Evolutionary conservation across 805 yeast species (phyloP), one percentile per base, ranked within the genome.

Genomic region (Wickerhamomyces chaumierensis): DNA sequence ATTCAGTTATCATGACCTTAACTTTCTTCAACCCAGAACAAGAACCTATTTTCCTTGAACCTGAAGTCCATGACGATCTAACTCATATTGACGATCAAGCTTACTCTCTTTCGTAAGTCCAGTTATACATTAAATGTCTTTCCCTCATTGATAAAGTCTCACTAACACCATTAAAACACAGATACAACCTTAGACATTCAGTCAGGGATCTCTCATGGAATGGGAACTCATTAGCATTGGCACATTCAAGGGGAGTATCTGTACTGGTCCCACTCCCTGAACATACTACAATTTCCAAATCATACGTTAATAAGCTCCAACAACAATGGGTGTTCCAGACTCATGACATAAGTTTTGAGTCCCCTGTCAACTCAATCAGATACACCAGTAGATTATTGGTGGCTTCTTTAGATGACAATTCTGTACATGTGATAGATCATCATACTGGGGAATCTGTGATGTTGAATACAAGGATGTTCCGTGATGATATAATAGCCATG

Each of bases 401-500:
- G 2, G 18, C 47, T 33, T 46, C 44, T 0, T 47, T 47, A 16
- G 51, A 47, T 2, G 48, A 48, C 27, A 39, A 51, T 15, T 37
- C 49, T 8, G 34, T 53, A 5, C 43, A 44, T 1, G 33, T 48
- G 11, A 38, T 48, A 4, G 45, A 53, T 19, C 56, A 53, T 34
- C 15, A 50, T 15, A 47, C 45, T 23, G 51, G 48, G 4, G 33
- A 42, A 4, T 42, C 38, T 25, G n/a, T 40, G 2, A 37, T 31
- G 31, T 28, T 43, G 15, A 42, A 41, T 15, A 41, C 35, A 12
- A 32, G 28, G 18, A 48, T 51, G 8, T 62, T 56, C 37, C 31
- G 34, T 8, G 47, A 47, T 15, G 56, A 51, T 17, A 47, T 61
- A 15, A 61, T 54, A 37, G 41, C 45, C 7, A 29, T 61, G 15